Conservation (phyloP, 2,329 filamentous ascomycete genomes). For the Mycosphaerella arachidis region DNA sequence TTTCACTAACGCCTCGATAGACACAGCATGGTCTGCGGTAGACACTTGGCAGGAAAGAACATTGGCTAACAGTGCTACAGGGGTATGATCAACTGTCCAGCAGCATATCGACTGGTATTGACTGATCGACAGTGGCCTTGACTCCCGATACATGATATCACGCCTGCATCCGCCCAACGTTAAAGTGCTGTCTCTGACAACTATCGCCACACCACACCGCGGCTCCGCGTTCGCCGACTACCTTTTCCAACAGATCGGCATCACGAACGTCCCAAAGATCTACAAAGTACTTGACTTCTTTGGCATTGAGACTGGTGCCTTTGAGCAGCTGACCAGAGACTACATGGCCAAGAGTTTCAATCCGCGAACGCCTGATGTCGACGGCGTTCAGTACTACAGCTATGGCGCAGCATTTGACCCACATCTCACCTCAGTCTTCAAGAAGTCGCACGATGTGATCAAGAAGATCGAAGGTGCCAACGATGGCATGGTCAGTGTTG, state of each 20-base stretch:
- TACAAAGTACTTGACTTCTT: conserved; percentile 54
- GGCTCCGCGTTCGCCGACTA: conserved; percentile 61
- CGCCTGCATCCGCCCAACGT: conserved; percentile 58
- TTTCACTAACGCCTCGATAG: conserved; percentile 14
- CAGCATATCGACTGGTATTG: neutral
- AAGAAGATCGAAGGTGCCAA: conserved; percentile 54
- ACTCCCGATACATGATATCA: conserved; percentile 62
- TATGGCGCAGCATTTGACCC: conserved; percentile 58
- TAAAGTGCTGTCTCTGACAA: conserved; percentile 67
- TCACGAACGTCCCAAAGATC: conserved; percentile 49
- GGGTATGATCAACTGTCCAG: conserved; percentile 12
- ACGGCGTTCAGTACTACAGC: conserved; percentile 57
- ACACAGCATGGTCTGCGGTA: conserved; percentile 19
- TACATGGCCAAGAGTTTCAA: conserved; percentile 60
- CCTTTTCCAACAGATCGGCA: conserved; percentile 54
- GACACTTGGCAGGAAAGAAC: neutral
- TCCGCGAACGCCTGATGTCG: conserved; percentile 52
- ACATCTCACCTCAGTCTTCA: conserved; percentile 53
- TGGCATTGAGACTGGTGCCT: conserved; percentile 55
- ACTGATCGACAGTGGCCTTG: conserved; percentile 49
- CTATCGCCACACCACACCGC: conserved; percentile 58
- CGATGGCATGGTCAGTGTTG: conserved; percentile 61
- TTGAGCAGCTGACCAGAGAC: conserved; percentile 55
- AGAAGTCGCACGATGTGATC: conserved; percentile 53
- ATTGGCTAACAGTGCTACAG: conserved; percentile 15